Evolutionary conservation across 805 yeast genomes (phyloP).

Genomic region (Zygoascus tannicola): DNA sequence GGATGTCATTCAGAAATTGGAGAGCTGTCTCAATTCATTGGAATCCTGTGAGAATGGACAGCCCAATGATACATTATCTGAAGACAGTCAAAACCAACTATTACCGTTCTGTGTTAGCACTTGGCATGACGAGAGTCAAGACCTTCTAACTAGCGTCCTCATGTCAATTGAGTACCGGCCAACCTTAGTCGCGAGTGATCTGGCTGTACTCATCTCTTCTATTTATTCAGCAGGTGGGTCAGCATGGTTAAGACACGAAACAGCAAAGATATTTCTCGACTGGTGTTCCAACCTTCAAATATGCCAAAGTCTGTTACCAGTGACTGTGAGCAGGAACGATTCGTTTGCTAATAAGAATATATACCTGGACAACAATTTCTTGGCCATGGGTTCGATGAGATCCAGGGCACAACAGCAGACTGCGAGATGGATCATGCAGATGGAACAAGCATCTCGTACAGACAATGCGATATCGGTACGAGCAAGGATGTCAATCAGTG

Average conservation of each 20-base stretch:
- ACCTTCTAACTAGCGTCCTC: slow-evolving; percentile 21
- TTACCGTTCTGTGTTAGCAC: slow-evolving; percentile 16
- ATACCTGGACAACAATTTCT: no score
- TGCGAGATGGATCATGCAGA: slow-evolving; percentile 21
- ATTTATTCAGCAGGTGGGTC: slow-evolving; percentile 22
- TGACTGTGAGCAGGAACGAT: not conserved
- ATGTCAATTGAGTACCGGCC: slow-evolving; percentile 19
- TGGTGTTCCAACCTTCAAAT: slow-evolving; percentile 13
- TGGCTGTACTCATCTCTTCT: slow-evolving; percentile 13
- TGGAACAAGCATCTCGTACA: slow-evolving; percentile 18
- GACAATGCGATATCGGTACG: slow-evolving; percentile 12
- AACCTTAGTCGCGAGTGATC: slow-evolving; percentile 11
- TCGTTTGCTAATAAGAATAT: not conserved
- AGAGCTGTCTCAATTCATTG: not conserved
- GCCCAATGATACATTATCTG: not conserved
- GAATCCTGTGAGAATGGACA: not conserved
- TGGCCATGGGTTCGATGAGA: no score
- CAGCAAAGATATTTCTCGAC: slow-evolving; percentile 19
- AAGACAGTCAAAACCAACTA: no score
- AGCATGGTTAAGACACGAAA: slow-evolving; percentile 19
- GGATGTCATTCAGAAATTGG: slow-evolving; percentile 13
- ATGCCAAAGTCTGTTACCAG: not conserved
- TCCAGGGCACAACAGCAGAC: slow-evolving; percentile 16
- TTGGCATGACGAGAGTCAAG: slow-evolving; percentile 8
- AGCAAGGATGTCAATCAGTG: slow-evolving; percentile 5